These are phyloP conservation scores for Thamnidium elegans DNA, from an alignment of 192 early-diverging fungal genomes.

Conservation along the genomic window DNA sequence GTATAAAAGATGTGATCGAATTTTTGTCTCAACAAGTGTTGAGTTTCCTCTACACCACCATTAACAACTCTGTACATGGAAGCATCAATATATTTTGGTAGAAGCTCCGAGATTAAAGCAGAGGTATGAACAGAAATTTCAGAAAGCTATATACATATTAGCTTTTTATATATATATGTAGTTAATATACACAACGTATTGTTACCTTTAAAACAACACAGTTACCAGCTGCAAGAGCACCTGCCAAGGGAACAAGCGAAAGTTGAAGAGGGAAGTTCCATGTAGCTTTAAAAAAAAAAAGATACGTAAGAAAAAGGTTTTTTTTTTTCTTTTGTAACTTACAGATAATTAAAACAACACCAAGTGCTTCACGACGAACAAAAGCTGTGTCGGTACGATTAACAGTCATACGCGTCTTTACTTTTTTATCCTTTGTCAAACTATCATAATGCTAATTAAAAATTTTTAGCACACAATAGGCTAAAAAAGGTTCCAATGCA, in stretches of 20 bases:
- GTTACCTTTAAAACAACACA: conserved; percentile 61
- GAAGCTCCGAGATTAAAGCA: conserved; percentile 53
- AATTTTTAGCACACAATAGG: neutral
- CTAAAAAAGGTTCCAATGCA: neutral
- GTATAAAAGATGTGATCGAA: conserved; percentile 97
- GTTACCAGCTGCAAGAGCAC: conserved; percentile 93
- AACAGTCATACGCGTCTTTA: conserved; percentile 34
- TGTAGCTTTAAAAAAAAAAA: neutral
- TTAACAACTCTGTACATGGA: conserved; percentile 67
- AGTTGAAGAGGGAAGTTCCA: conserved; percentile 56
- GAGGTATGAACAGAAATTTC: conserved; percentile 76
- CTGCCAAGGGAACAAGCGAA: conserved; percentile 36
- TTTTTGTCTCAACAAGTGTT: conserved; percentile 63
- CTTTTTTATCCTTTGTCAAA: conserved; percentile 49
- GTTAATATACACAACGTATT: neutral
- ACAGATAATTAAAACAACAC: conserved; percentile 71
- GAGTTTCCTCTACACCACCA: conserved; percentile 75
- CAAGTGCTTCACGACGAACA: conserved; percentile 74
- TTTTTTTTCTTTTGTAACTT: neutral
- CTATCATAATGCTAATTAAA: conserved; percentile 58
- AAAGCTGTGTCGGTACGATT: conserved; percentile 47
- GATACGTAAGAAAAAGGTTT: neutral
- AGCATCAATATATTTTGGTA: conserved; percentile 77
- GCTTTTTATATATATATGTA: too few species aligned
- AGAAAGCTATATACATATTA: conserved; percentile 51